A percentile compares a stretch with the other conserved stretches of the same genome.
Evolutionary conservation across 768 basidiomycete genomes (phyloP).

Genomic region (Suillus sp.): DNA sequence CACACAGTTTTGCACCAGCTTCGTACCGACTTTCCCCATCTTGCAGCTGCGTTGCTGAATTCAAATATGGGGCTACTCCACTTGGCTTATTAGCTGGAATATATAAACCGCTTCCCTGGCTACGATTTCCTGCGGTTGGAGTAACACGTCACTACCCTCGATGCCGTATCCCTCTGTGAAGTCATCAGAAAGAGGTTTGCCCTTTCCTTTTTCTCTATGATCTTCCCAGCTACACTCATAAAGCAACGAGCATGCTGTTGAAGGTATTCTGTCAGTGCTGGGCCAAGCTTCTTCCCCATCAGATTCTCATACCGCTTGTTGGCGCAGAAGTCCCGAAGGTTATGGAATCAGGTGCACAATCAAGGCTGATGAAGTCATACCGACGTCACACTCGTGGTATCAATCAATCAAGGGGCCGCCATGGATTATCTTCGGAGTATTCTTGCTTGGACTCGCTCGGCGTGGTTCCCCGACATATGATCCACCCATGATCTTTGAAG

Average conservation of each 20-base stretch:
- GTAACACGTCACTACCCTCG: neutral
- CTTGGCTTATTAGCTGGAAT: neutral
- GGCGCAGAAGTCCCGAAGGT: neutral
- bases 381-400: neutral
- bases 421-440: neutral
- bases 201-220: neutral
- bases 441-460: neutral
- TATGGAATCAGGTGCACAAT: neutral
- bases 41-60: neutral
- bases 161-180: neutral
- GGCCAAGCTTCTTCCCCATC: neutral
- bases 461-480: neutral
- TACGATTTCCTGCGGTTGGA: neutral
- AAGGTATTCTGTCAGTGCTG: neutral
- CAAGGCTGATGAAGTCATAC: neutral
- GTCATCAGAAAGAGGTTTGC: neutral
- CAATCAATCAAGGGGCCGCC: neutral
- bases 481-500: neutral
- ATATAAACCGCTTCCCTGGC: no score
- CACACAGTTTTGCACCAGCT: neutral
- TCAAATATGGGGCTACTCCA: constrained; percentile 1
- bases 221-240: neutral
- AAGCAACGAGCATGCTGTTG: neutral
- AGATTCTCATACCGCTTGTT: neutral
- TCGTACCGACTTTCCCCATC: neutral